These are phyloP conservation scores for Alectoria sarmentosa DNA, from an alignment of 495 filamentous ascomycete species.

Conservation along the genomic window DNA sequence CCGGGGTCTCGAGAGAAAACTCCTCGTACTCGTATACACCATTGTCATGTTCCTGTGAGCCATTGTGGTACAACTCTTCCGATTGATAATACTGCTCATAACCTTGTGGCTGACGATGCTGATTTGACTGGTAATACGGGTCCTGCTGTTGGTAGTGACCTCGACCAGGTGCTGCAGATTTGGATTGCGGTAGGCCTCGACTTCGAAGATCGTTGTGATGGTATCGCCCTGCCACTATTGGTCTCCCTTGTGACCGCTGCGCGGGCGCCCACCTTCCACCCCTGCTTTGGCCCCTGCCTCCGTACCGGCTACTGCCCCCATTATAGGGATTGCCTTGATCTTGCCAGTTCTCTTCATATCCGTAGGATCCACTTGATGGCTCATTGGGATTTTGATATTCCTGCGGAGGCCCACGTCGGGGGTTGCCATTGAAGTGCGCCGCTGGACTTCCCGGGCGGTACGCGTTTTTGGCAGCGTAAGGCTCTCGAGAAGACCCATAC, in stretches of 20 bases:
- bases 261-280: constrained; percentile 11
- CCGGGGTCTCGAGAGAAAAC: background rate
- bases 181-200: constrained; percentile 3
- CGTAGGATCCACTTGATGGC: background rate
- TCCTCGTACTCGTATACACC: constrained; percentile 7
- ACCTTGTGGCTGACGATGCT: background rate
- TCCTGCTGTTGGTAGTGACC: constrained; percentile 8
- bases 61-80: background rate
- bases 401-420: constrained; percentile 6
- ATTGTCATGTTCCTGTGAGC: constrained; percentile 1
- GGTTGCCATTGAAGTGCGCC: background rate
- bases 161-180: constrained; percentile 1
- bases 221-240: background rate
- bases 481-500: constrained; percentile 11
- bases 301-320: constrained; percentile 1
- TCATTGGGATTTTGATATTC: background rate
- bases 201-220: constrained; percentile 20
- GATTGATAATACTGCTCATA: constrained; percentile 6
- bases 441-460: constrained; percentile 3
- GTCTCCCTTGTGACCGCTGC: background rate
- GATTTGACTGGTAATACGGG: constrained; percentile 1
- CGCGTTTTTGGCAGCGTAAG: constrained; percentile 7
- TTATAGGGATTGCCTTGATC: background rate
- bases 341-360: constrained; percentile 8
- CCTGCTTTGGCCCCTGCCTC: constrained; percentile 1